Evolutionary conservation across 768 basidiomycete genomes (phyloP).

Genomic region (Collybia sordida): DNA sequence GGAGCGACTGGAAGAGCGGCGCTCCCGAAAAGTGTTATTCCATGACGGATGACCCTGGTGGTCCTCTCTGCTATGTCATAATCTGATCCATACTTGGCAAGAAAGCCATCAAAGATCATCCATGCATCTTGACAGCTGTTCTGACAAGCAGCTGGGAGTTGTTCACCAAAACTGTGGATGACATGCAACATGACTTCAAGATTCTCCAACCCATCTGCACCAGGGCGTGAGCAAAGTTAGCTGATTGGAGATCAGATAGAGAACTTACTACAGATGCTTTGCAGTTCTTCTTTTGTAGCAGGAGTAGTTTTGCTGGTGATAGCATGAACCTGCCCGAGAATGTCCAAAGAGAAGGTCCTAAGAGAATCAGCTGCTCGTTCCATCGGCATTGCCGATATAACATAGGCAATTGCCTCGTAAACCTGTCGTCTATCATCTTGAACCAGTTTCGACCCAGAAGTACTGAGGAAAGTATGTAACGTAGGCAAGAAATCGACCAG

Average conservation of each 20-base stretch:
- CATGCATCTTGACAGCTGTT: constrained; percentile 81
- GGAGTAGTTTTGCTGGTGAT: constrained; percentile 51
- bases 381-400: constrained; percentile 94
- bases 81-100: constrained; percentile 74
- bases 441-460: constrained; percentile 73
- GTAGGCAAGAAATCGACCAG: constrained; percentile 90
- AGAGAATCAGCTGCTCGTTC: constrained; percentile 84
- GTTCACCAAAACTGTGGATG: constrained; percentile 78
- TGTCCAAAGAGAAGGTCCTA: constrained; percentile 82
- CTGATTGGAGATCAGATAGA: neutral
- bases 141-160: constrained; percentile 77
- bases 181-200: constrained; percentile 89
- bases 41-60: constrained; percentile 82
- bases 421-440: constrained; percentile 91
- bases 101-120: constrained; percentile 77
- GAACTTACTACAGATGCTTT: constrained; percentile 63
- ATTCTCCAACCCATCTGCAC: constrained; percentile 82
- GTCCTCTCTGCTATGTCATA: constrained; percentile 79
- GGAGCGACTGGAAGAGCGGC: constrained; percentile 67
- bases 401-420: constrained; percentile 93
- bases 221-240: neutral
- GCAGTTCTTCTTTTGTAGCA: constrained; percentile 70
- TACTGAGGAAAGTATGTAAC: constrained; percentile 83
- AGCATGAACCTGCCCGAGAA: constrained; percentile 74
- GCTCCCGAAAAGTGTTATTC: constrained; percentile 76